A percentile compares a stretch with the other conserved stretches of the same genome.
Evolutionary conservation across 352 stramenopile species (phyloP).

Genomic region (Phytophthora aleatoria): DNA sequence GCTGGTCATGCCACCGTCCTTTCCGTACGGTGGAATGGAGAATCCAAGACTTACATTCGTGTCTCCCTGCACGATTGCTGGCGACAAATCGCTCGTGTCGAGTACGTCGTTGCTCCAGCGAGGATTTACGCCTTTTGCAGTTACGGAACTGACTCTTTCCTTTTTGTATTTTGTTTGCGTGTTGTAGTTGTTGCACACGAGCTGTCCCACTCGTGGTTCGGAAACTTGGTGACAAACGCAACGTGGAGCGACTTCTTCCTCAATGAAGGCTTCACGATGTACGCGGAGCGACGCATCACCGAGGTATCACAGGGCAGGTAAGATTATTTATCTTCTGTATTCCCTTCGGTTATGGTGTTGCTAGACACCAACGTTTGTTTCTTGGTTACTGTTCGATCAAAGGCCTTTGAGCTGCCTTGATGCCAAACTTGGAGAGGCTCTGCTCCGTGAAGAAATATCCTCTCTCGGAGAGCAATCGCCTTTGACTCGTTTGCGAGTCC

Average conservation of each 20-base stretch:
- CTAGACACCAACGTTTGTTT: neutral
- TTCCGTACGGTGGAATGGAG: conserved; percentile 99
- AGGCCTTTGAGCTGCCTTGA: conserved; percentile 71
- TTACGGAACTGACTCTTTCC: no score
- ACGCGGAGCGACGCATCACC: conserved; percentile 74
- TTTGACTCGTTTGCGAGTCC: conserved; percentile 71
- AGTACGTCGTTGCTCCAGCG: conserved; percentile 34
- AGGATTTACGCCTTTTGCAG: no score
- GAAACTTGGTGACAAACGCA: conserved; percentile 84
- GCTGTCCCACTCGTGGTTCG: conserved; percentile 87
- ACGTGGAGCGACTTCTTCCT: conserved; percentile 90
- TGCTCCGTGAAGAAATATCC: conserved; percentile 71
- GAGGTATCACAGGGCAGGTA: conserved; percentile 73
- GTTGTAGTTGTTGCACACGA: conserved; percentile 77
- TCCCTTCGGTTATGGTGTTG: neutral
- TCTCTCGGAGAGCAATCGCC: conserved; percentile 72
- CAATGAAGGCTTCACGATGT: conserved; percentile 91
- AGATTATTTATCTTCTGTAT: neutral
- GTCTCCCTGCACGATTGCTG: conserved; percentile 76
- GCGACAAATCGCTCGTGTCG: conserved; percentile 78
- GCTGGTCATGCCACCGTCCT: conserved; percentile 87
- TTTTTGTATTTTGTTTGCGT: neutral
- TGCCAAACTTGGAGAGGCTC: conserved; percentile 71
- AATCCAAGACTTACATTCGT: conserved; percentile 92
- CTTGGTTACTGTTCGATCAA: neutral